Conservation (phyloP, 164 flowering plant species). For the Annona squamosa region DNA sequence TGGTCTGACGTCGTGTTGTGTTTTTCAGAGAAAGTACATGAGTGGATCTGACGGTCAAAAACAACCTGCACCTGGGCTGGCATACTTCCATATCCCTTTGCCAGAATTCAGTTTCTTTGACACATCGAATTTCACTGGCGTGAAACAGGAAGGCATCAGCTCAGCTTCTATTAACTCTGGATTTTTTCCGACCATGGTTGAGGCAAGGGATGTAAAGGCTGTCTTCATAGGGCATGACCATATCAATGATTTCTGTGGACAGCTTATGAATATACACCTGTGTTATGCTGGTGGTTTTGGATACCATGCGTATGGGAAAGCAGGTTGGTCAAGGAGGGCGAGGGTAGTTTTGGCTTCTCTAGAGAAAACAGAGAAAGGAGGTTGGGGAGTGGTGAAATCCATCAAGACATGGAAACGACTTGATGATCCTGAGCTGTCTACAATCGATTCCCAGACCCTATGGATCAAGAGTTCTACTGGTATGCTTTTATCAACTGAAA, state of each 20-base stretch:
- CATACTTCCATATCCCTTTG: conserved; percentile 86
- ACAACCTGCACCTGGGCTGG: conserved; percentile 74
- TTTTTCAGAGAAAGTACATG: conserved; percentile 52
- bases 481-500: conserved; percentile 16
- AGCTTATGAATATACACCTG: conserved; percentile 56
- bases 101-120: conserved; percentile 70
- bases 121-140: conserved; percentile 74
- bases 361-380: conserved; percentile 50
- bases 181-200: conserved; percentile 73
- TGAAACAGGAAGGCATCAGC: conserved; percentile 70
- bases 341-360: conserved; percentile 67
- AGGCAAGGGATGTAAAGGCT: conserved; percentile 84
- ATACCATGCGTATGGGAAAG: conserved; percentile 94
- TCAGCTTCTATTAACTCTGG: conserved; percentile 89
- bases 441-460: conserved; percentile 61
- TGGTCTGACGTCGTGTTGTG: neutral
- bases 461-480: conserved; percentile 58
- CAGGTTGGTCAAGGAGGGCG: conserved; percentile 88
- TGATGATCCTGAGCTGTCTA: conserved; percentile 55
- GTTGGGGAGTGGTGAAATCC: conserved; percentile 79
- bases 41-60: conserved; percentile 44
- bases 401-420: conserved; percentile 95
- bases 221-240: conserved; percentile 90
- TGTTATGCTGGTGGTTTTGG: conserved; percentile 97
- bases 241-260: conserved; percentile 84